These are phyloP conservation scores for Austroboletus novae-zelandiae DNA, from an alignment of 1,284 basidiomycete species.

Conservation along the genomic window DNA sequence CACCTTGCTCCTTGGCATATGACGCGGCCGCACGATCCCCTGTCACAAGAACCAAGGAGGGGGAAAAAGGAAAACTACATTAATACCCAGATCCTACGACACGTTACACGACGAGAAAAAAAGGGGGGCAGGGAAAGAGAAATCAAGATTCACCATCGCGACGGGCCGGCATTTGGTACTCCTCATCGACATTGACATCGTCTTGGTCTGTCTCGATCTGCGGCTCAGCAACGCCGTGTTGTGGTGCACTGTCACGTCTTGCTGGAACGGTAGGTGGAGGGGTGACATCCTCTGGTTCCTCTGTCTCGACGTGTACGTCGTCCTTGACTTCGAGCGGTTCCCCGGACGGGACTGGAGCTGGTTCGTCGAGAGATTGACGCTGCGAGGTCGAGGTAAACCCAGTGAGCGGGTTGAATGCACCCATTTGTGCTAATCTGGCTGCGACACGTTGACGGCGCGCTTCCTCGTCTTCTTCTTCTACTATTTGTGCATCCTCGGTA, in stretches of 20 bases:
- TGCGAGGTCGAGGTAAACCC: constrained; percentile 35
- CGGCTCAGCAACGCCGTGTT: constrained; percentile 7
- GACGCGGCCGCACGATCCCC: constrained; percentile 16
- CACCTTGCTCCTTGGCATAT: constrained; percentile 13
- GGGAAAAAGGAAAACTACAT: constrained; percentile 18
- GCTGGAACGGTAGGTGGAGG: constrained; percentile 13
- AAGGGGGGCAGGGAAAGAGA: constrained; percentile 1
- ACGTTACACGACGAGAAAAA: constrained; percentile 23
- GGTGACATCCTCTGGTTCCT: constrained; percentile 11
- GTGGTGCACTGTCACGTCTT: constrained; percentile 5
- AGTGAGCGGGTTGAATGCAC: constrained; percentile 62
- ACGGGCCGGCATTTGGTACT: constrained; percentile 18
- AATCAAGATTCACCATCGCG: constrained; percentile 60
- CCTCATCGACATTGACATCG: constrained; percentile 18
- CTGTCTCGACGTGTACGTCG: constrained; percentile 23
- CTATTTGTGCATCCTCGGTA: constrained; percentile 24
- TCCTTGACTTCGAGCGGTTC: constrained; percentile 19
- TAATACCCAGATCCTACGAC: constrained; percentile 33
- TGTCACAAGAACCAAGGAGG: constrained; percentile 15
- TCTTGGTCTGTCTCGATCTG: constrained; percentile 14
- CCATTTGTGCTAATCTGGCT: constrained; percentile 63
- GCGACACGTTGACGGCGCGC: constrained; percentile 55
- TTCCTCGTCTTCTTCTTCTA: constrained; percentile 53
- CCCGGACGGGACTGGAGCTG: background rate
- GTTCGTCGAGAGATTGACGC: constrained; percentile 20